Conservation (phyloP, 2,329 filamentous ascomycete species). For the Fusarium caatingaense region DNA sequence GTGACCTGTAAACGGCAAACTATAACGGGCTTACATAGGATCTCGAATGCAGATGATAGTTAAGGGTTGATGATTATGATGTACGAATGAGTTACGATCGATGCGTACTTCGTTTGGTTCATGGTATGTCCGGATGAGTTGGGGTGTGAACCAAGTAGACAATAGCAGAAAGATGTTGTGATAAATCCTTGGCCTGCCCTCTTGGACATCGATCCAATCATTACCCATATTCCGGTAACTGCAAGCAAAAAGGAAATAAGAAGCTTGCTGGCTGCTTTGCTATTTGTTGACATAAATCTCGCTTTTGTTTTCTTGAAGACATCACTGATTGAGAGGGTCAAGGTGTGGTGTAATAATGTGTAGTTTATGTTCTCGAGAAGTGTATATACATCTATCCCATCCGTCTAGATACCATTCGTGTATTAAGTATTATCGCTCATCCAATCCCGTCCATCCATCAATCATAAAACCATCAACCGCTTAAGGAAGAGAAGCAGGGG, state of each 20-base stretch:
- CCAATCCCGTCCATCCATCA: background rate
- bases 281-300: accelerated
- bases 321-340: background rate
- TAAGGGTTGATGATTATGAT: background rate
- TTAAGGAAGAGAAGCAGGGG: constrained; percentile 45
- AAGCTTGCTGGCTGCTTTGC: background rate
- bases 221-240: no score
- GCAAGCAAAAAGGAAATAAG: background rate
- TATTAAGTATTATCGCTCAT: constrained; percentile 1
- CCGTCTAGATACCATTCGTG: background rate
- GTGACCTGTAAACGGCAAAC: background rate
- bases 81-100: background rate
- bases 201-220: no score
- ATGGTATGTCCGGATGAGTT: accelerated
- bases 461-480: background rate
- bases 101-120: background rate
- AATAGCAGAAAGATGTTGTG: background rate
- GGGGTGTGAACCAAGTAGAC: background rate
- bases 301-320: background rate
- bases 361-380: background rate
- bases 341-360: background rate
- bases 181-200: background rate
- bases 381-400: constrained; percentile 2
- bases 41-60: no score
- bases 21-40: no score